These are phyloP conservation scores for Nakazawaea anatomiae DNA, from an alignment of 805 yeast genomes.

Conservation along the genomic window DNA sequence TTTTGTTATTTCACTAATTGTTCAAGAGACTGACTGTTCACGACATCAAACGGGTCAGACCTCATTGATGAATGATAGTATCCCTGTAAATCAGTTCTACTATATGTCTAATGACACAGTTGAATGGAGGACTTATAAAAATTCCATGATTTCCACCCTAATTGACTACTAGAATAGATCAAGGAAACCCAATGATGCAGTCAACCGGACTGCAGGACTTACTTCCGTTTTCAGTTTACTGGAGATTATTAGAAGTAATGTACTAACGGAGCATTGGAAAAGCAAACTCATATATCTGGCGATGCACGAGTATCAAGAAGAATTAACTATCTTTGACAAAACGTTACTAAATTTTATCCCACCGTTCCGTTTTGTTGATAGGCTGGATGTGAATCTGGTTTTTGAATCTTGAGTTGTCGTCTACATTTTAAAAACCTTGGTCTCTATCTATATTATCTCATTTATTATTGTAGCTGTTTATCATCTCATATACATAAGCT, in stretches of 20 bases:
- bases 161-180: too few relatives aligned
- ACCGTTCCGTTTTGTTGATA: not conserved
- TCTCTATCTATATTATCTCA: too few relatives aligned
- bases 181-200: conserved; percentile 43
- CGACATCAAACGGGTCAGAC: too few relatives aligned
- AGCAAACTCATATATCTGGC: conserved; percentile 16
- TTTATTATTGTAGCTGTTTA: not conserved
- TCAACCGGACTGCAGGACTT: conserved; percentile 49
- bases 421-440: not conserved
- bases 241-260: conserved; percentile 23
- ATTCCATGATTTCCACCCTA: too few relatives aligned
- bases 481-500: not conserved
- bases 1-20: too few relatives aligned
- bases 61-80: too few relatives aligned
- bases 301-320: not conserved
- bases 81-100: too few relatives aligned
- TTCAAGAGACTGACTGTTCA: too few relatives aligned
- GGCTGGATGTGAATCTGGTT: not conserved
- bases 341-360: not conserved
- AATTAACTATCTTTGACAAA: conserved; percentile 1
- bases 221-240: conserved; percentile 16
- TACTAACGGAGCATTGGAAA: conserved; percentile 60
- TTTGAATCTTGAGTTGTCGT: not conserved
- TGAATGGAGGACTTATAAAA: too few relatives aligned
- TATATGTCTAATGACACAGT: too few relatives aligned